Conservation (phyloP, 2,329 filamentous ascomycete species). For the Amauroascus niger region DNA sequence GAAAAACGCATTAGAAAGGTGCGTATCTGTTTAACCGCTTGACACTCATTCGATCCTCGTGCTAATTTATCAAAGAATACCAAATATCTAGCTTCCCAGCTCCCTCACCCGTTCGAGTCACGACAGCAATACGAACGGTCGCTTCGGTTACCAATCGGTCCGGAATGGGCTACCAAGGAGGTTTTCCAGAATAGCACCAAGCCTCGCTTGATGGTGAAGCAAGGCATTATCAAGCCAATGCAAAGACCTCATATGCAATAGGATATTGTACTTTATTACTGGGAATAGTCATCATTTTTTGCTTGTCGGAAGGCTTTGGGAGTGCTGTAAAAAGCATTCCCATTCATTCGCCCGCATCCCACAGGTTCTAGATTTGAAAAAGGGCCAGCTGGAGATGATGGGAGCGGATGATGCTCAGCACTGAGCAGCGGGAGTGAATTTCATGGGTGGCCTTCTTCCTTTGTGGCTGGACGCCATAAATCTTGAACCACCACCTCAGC, state of each 20-base stretch:
- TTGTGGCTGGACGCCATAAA: not conserved
- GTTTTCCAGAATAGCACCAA: slow-evolving; percentile 83
- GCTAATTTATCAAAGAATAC: slow-evolving; percentile 50
- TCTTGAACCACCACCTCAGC: not conserved
- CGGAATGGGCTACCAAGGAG: slow-evolving; percentile 94
- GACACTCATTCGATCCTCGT: slow-evolving; percentile 3
- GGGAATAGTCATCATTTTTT: not conserved
- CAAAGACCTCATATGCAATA: slow-evolving; percentile 58
- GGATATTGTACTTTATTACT: not conserved
- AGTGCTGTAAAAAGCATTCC: too few species aligned
- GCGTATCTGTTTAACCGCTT: slow-evolving; percentile 21
- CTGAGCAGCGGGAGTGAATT: not conserved
- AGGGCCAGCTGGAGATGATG: not conserved
- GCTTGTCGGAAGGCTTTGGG: not conserved
- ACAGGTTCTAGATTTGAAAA: not conserved
- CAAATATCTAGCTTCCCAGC: slow-evolving; percentile 71
- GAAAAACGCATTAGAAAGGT: slow-evolving; percentile 87
- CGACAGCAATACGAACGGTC: slow-evolving; percentile 82
- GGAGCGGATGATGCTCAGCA: not conserved
- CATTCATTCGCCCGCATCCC: too few species aligned
- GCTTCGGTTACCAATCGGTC: slow-evolving; percentile 75
- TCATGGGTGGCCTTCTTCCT: not conserved
- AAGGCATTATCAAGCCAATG: slow-evolving; percentile 81
- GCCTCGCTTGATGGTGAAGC: slow-evolving; percentile 81
- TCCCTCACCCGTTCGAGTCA: slow-evolving; percentile 86